A percentile compares a stretch with the other conserved stretches of the same genome.
Evolutionary conservation across 1,284 basidiomycete genomes (phyloP).

Genomic region (Malassezia equina): DNA sequence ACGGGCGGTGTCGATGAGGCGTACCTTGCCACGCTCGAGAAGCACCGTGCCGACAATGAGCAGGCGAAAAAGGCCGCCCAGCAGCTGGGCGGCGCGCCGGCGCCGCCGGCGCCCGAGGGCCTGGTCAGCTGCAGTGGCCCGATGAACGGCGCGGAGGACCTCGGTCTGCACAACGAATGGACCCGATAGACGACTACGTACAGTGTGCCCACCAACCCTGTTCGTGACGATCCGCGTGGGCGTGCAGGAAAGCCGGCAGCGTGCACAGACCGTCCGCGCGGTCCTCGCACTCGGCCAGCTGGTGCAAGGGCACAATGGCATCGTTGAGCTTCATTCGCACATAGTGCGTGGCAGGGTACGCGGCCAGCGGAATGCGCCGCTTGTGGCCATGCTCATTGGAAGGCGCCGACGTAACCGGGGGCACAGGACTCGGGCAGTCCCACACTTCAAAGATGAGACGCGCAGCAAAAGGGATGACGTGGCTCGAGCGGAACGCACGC

Average conservation of each 20-base stretch:
- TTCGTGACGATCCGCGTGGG: slow-evolving; percentile 21
- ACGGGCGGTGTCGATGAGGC: slow-evolving; percentile 85
- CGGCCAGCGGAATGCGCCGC: not conserved
- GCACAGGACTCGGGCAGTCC: slow-evolving; percentile 15
- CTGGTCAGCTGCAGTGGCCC: slow-evolving; percentile 35
- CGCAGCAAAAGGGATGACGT: slow-evolving; percentile 40
- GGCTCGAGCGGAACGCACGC: slow-evolving; percentile 20
- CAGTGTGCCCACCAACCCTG: slow-evolving; percentile 26
- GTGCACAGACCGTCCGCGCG: slow-evolving; percentile 32
- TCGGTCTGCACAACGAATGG: slow-evolving; percentile 20
- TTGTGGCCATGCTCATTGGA: too few relatives aligned
- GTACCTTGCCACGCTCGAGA: slow-evolving; percentile 70
- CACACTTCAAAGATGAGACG: slow-evolving; percentile 35
- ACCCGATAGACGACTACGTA: slow-evolving; percentile 5
- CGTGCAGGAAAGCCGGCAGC: slow-evolving; percentile 21
- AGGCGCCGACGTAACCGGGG: not conserved
- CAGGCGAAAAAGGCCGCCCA: slow-evolving; percentile 51
- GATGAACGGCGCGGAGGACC: slow-evolving; percentile 45
- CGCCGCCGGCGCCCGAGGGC: slow-evolving; percentile 26
- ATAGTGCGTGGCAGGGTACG: not conserved
- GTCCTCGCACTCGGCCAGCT: slow-evolving; percentile 25
- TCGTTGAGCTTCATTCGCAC: slow-evolving; percentile 17
- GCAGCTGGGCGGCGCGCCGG: slow-evolving; percentile 8
- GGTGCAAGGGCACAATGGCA: slow-evolving; percentile 21
- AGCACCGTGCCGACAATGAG: slow-evolving; percentile 70